Percentiles rank a stretch among this genome's conserved stretches.
Conservation (phyloP, 2,329 filamentous ascomycete species). For the Penicillium sp. region DNA sequence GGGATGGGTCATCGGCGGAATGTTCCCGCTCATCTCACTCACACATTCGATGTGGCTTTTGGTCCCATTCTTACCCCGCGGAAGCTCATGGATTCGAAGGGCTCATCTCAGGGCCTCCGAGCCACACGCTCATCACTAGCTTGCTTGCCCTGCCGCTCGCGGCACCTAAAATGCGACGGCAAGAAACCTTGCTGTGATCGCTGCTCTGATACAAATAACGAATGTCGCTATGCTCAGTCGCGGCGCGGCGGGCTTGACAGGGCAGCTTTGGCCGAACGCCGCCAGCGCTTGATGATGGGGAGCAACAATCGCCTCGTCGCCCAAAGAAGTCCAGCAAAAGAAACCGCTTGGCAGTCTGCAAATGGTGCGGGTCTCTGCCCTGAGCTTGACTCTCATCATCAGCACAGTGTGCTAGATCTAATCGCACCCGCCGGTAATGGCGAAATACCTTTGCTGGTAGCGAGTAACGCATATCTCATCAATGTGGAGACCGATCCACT, state of each 20-base stretch:
- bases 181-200: constrained; percentile 46
- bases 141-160: constrained; percentile 38
- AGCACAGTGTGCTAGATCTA: neutral
- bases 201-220: constrained; percentile 43
- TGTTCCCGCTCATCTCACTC: too few relatives aligned
- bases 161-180: constrained; percentile 52
- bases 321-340: neutral
- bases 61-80: neutral
- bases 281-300: constrained; percentile 9
- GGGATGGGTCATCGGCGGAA: too few relatives aligned
- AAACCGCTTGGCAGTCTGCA: neutral
- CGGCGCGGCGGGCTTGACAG: constrained; percentile 41
- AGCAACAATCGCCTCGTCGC: neutral
- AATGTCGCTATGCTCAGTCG: constrained; percentile 53
- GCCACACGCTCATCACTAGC: constrained; percentile 25
- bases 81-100: neutral
- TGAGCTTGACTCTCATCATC: neutral
- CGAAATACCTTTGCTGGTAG: neutral
- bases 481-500: constrained; percentile 17
- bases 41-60: too few relatives aligned
- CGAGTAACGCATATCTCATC: neutral
- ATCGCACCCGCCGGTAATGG: neutral
- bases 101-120: neutral
- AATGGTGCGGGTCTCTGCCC: neutral
- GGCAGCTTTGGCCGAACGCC: constrained; percentile 26